Percentiles rank a stretch among this genome's conserved stretches.
Conservation (phyloP, 257 asterid species). For the Nicotiana knightiana region DNA sequence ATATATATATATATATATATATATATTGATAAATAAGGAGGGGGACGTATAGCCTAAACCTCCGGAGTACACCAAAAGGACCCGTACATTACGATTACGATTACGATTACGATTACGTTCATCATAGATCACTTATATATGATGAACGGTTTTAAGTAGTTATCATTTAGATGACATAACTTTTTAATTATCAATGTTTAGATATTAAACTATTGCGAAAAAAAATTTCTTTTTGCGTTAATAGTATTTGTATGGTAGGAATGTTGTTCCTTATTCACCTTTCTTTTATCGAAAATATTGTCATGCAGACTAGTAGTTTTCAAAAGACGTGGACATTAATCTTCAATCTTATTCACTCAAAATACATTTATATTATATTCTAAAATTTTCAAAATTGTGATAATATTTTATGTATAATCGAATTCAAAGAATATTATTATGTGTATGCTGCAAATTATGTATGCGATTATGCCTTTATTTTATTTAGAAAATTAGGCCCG, state of each 20-base stretch:
- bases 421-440: not conserved
- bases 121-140: too few species aligned
- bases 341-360: not conserved
- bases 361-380: not conserved
- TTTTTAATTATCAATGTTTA: too few species aligned
- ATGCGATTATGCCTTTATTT: not conserved
- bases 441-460: not conserved
- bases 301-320: slow-evolving; percentile 2
- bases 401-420: not conserved
- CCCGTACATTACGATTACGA: too few species aligned
- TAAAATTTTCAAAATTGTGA: not conserved
- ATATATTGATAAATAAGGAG: too few species aligned
- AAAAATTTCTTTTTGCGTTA: not conserved
- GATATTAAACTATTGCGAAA: too few species aligned
- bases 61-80: too few species aligned
- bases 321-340: not conserved
- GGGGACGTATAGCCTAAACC: too few species aligned
- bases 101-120: too few species aligned
- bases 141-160: too few species aligned
- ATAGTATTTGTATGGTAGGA: not conserved
- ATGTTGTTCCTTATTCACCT: not conserved
- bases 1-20: too few species aligned
- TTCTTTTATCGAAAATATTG: not conserved
- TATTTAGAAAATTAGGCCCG: not conserved
- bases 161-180: too few species aligned